Conservation (phyloP, 768 basidiomycete species). For the Suillus paluster region DNA sequence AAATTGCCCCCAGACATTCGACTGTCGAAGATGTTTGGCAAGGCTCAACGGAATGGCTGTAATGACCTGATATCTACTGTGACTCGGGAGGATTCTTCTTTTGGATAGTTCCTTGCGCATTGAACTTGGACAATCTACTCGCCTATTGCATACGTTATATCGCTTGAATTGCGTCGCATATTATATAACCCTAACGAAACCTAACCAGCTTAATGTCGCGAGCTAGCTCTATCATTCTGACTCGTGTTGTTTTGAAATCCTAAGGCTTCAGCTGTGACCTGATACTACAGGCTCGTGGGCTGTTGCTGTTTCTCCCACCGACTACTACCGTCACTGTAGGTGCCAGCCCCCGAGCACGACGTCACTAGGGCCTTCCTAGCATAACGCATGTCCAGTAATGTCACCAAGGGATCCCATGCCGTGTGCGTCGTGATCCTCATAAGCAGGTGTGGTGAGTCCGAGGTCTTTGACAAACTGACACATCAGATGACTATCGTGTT, state of each 20-base stretch:
- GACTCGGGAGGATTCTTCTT: conserved; percentile 2
- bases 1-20: conserved; percentile 63
- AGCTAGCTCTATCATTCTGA: not conserved
- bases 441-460: too few relatives aligned
- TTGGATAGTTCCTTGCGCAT: not conserved
- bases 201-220: not conserved
- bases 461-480: not conserved
- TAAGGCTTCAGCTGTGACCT: not conserved
- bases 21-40: conserved; percentile 26
- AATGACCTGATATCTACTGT: conserved; percentile 8
- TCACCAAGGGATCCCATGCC: not conserved
- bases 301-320: too few relatives aligned
- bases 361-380: too few relatives aligned
- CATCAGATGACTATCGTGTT: too few relatives aligned
- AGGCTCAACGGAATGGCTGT: conserved; percentile 12
- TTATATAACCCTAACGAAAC: not conserved
- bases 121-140: conserved; percentile 1
- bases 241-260: not conserved
- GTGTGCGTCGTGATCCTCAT: not conserved
- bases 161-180: not conserved
- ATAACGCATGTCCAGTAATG: not conserved
- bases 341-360: not conserved
- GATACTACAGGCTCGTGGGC: too few relatives aligned
- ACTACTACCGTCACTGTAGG: not conserved
- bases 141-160: conserved; percentile 3